Base-by-base conservation (phyloP, 1,284 basidiomycete species). In the Exobasidium cylindrosporum region DNA sequence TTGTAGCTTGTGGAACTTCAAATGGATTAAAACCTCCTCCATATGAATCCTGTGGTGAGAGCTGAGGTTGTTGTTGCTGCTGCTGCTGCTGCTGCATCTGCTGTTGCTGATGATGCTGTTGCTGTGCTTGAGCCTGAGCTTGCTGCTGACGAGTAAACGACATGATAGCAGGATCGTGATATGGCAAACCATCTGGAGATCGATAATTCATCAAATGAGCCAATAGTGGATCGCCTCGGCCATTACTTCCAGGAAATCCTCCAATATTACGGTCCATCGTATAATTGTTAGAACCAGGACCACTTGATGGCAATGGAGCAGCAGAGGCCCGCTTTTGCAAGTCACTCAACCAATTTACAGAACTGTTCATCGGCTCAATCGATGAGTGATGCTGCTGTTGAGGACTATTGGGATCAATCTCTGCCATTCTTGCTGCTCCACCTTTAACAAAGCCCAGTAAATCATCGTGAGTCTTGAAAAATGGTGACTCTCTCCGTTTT, bases 141-240 rank as follows among this genome's bases (percentile, higher is more conserved):
- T 67, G 57, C 65, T 73, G 73, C 23, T 66, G 64, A 23, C 73
- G 67, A 14, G 61, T 65, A 65, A 74, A 65, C 32, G 68, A 70
- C 72, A 75, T 72, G 61, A 75, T 72, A 21, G 73, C 73, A 5
- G 73, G 72, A 45, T 75, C 73, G 23, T 26, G 21, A 50, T 56
- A 63, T 13, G 56, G 61, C 46, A 58, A 28, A 21, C 21, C 57
- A 11, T 28, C 54, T 21, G 58, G 26, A 59, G 43, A 62, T 59
- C 10, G 63, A 63, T 13, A 64, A 24, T 62, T 70, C 67, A 46
- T 70, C 67, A 44, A 68, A 35, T 35, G 69, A 68, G 3, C 64
- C 67, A 6, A 70, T 58, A 54, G 69, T 30, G 35, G 35, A 40
- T 40, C 35, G 7, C 17, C 35, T 40, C 35, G 35, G 10, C 17